Evolutionary conservation across 768 basidiomycete species (phyloP), one percentile per base, ranked within the genome.

Genomic region (Agrocybe praecox): DNA sequence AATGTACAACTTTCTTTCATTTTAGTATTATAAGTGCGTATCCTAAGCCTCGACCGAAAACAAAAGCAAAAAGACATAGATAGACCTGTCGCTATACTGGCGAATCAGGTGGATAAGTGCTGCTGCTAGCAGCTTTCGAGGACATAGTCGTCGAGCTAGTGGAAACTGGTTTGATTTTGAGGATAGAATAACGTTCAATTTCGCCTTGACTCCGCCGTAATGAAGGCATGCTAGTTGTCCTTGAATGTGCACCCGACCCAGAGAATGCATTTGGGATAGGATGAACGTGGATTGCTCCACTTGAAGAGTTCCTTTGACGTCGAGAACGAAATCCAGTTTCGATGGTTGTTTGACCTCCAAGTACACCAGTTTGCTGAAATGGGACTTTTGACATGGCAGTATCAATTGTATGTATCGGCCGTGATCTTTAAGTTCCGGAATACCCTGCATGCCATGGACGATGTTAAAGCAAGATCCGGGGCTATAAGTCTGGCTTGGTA

Each of bases 361-460:
- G 42, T n/a, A 36, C 18, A 34, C 26, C 44, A 18, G 52, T 18
- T 15, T 46, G 49, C 43, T 48, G 46, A 47, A 59, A 59, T 24
- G 54, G 19, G 8, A 59, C 49, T 17, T 43, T 50, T 44, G 58
- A 59, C 50, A 56, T 60, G 15, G 47, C 55, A 6, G 29, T 44
- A 40, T 60, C 59, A 18, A 56, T 45, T 23, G 22, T n/a, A n/a
- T n/a, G n/a, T 53, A 46, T 53, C 55, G 11, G 52, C 53, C 1
- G 59, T 64, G 8, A 69, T 57, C 53, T 65, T 71, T 45, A 72
- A 55, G 45, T 68, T 62, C 11, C 73, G 64, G 63, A 66, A 73
- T 3, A 74, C 74, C 1, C 67, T 59, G 56, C 69, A 72, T 1
- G 71, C 71, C 73, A 74, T 72, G 23, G 68, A 61, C 33, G 70